A percentile compares a stretch with the other conserved stretches of the same genome.
These are phyloP conservation scores for Colletotrichum cordylinicola DNA, from an alignment of 2,329 filamentous ascomycete species.

Conservation along the genomic window DNA sequence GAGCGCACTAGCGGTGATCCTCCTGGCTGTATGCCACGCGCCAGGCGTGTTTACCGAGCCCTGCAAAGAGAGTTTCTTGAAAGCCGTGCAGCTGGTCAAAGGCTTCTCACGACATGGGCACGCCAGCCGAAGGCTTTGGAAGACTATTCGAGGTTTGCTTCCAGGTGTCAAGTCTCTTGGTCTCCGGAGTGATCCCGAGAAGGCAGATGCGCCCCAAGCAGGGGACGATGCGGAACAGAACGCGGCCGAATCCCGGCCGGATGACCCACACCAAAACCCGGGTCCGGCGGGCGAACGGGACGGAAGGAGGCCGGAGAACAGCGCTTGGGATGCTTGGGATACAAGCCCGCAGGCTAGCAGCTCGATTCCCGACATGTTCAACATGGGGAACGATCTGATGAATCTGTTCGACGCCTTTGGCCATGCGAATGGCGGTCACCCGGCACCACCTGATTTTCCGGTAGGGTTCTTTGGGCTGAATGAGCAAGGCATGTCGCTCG, in stretches of 20 bases:
- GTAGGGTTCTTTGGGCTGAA: conserved; percentile 1
- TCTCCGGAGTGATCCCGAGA: conserved; percentile 23
- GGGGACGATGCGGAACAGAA: conserved; percentile 13
- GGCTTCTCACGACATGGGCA: conserved; percentile 36
- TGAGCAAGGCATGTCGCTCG: conserved; percentile 8
- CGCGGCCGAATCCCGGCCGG: not conserved
- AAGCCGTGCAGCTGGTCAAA: conserved; percentile 36
- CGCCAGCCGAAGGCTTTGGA: conserved; percentile 38
- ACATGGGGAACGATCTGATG: conserved; percentile 40
- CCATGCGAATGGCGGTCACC: not conserved
- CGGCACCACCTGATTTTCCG: conserved; percentile 17
- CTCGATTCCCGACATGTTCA: conserved; percentile 35
- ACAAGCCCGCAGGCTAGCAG: not conserved
- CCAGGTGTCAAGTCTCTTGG: conserved; percentile 34
- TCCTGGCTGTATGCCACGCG: conserved; percentile 50
- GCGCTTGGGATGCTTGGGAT: not conserved
- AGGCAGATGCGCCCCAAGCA: not conserved
- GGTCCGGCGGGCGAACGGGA: not conserved
- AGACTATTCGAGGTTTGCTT: conserved; percentile 37
- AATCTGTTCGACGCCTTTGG: conserved; percentile 40
- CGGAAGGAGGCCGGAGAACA: not conserved
- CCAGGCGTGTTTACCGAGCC: conserved; percentile 44
- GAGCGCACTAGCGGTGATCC: conserved; percentile 42
- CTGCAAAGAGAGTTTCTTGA: conserved; percentile 36
- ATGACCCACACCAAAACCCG: not conserved